Evolutionary conservation across 2,329 filamentous ascomycete genomes (phyloP), one percentile per base, ranked within the genome.

Genomic region (Trichoderma pleuroti): DNA sequence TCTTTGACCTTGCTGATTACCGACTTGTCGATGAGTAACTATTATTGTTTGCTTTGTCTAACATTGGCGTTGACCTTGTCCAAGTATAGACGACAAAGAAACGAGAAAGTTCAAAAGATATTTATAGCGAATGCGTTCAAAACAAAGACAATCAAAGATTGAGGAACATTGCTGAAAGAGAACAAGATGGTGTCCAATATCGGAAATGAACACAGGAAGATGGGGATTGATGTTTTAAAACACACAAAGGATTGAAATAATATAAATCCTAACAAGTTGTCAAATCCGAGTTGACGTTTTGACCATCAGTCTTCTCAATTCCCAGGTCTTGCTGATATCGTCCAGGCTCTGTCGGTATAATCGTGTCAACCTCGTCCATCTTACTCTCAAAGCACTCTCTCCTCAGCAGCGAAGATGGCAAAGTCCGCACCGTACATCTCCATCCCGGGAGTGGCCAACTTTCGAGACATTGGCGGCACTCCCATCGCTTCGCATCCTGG

Each of bases 371-470:
- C 0, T 8, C 11, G 0, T 28, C 21, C 2, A 26, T 21, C 16
- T 60, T 54, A 30, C 6, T 39, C 7, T 14, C n/a, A 7, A 30
- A 5, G 7, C 61, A 9, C 6, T 21, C 49, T 28, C 30, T 10
- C 24, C 21, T n/a, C 24, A 32, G n/a, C 26, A 21, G 24, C 14
- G 18, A 66, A 57, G 16, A 66, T 66, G 63, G 24, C 14, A 14
- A n/a, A 21, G 7, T 21, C 36, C 24, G 63, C 52, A 54, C 63
- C 63, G 11, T 66, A 57, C 12, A 66, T 66, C 49, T 66, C 49
- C 63, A 39, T 66, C 5, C 63, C 63, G 16, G 63, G 63, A 39
- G 63, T 66, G 11, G 16, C 63, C 63, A 66, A 66, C 11, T 66
- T 66, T 21, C 63, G 63, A 4, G 63, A 66, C 36, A 66, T 66